Conservation (phyloP, 106 monocot genomes). For the Dendrobium catenatum region DNA sequence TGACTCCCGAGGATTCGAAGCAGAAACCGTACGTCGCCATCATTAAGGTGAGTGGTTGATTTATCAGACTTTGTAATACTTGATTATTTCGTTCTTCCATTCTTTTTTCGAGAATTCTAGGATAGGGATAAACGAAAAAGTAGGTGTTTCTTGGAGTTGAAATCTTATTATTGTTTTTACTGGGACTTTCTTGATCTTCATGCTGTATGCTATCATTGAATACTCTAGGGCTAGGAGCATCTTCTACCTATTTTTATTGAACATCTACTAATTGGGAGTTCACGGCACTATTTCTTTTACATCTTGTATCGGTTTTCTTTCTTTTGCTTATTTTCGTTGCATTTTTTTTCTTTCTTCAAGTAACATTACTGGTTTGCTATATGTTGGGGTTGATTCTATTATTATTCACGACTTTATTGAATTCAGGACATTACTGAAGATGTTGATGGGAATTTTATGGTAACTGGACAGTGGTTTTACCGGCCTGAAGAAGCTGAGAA, state of each 20-base stretch:
- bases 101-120: background rate
- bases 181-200: background rate
- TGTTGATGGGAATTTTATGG: slow-evolving; percentile 46
- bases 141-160: background rate
- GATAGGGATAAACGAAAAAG: background rate
- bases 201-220: background rate
- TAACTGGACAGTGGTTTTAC: slow-evolving; percentile 97
- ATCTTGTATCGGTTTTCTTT: background rate
- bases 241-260: background rate
- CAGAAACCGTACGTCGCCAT: slow-evolving; percentile 96
- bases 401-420: background rate
- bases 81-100: background rate
- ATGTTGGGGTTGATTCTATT: slow-evolving; percentile 1
- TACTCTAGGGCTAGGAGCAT: background rate
- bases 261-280: background rate
- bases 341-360: background rate
- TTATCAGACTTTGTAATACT: background rate
- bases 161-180: background rate
- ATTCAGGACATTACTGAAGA: slow-evolving; percentile 26
- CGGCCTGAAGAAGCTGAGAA: slow-evolving; percentile 93
- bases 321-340: background rate
- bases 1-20: slow-evolving; percentile 51
- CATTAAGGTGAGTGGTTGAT: slow-evolving; percentile 53
- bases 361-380: background rate
- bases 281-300: background rate